A percentile compares a stretch with the other conserved stretches of the same genome.
phyloP scores from a whole-genome alignment of 2,329 filamentous ascomycete genomes.

The Sporothrix dimorphospora region DNA sequence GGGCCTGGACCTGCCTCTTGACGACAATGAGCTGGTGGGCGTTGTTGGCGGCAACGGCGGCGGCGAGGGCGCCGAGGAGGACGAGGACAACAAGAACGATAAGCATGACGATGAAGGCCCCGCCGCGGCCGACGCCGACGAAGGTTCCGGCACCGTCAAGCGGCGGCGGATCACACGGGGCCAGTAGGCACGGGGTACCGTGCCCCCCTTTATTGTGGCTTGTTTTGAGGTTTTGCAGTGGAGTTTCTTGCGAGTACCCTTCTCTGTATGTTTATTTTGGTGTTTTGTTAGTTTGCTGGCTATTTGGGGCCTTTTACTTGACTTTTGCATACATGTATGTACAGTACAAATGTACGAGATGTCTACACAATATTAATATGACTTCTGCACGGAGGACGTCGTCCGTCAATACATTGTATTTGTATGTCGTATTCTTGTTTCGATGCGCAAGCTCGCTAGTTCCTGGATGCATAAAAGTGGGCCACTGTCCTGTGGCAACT shows the following conservation, averaged over 20 bases:
- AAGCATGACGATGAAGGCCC: background rate
- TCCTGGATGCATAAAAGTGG: background rate
- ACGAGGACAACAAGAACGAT: constrained; percentile 19
- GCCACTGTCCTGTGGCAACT: background rate
- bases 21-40: constrained; percentile 27
- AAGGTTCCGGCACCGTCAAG: constrained; percentile 34
- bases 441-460: background rate
- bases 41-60: constrained; percentile 20
- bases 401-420: background rate
- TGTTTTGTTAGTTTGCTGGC: constrained; percentile 8
- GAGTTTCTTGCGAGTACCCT: background rate
- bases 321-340: constrained; percentile 14
- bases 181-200: constrained; percentile 9
- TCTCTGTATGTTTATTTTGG: constrained; percentile 5
- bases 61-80: constrained; percentile 27
- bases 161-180: constrained; percentile 36
- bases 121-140: constrained; percentile 22
- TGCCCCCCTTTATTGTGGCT: background rate
- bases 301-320: background rate
- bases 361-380: background rate
- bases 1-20: constrained; percentile 27
- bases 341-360: background rate
- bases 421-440: background rate
- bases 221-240: background rate
- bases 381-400: background rate